These are phyloP conservation scores for Tillandsia leiboldiana DNA, from an alignment of 176 grass and related monocot species.

Conservation along the genomic window DNA sequence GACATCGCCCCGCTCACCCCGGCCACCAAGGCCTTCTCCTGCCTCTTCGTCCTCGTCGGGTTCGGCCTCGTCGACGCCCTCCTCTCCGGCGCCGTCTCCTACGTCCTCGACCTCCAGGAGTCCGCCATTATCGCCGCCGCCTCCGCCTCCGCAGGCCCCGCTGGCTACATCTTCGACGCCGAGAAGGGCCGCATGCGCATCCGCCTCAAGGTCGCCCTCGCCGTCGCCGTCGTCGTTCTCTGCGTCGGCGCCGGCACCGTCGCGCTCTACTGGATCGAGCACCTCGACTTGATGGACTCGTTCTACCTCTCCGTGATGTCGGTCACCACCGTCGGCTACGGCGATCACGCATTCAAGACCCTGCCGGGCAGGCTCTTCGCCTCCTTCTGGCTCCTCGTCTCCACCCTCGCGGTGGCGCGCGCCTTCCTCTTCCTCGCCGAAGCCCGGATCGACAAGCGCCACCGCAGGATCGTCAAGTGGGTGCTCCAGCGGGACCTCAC, in stretches of 20 bases:
- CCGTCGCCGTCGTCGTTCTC: conserved; percentile 7
- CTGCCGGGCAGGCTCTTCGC: conserved; percentile 37
- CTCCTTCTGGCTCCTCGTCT: conserved; percentile 46
- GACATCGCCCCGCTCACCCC: conserved; percentile 39
- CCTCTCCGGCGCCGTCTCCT: conserved; percentile 40
- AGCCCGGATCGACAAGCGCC: conserved; percentile 42
- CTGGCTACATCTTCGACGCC: conserved; percentile 10
- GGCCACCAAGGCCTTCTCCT: conserved; percentile 35
- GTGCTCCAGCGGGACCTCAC: conserved; percentile 42
- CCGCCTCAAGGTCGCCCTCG: conserved; percentile 19
- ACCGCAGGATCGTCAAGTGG: conserved; percentile 32
- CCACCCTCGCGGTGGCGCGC: conserved; percentile 48
- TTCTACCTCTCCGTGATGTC: conserved; percentile 53
- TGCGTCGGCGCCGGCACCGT: conserved; percentile 24
- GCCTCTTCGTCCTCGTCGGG: conserved; percentile 42
- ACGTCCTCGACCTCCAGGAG: conserved; percentile 73
- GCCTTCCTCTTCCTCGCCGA: conserved; percentile 61
- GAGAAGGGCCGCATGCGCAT: conserved; percentile 33
- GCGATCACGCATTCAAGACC: conserved; percentile 47
- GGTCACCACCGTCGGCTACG: conserved; percentile 66
- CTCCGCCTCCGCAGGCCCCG: conserved; percentile 42
- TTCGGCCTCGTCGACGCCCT: conserved; percentile 40
- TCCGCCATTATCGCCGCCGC: conserved; percentile 20
- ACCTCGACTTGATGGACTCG: conserved; percentile 36
- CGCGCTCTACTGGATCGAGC: conserved; percentile 29